Evolutionary conservation across 2,329 filamentous ascomycete species (phyloP).

Genomic region (Aspergillus sp.): DNA sequence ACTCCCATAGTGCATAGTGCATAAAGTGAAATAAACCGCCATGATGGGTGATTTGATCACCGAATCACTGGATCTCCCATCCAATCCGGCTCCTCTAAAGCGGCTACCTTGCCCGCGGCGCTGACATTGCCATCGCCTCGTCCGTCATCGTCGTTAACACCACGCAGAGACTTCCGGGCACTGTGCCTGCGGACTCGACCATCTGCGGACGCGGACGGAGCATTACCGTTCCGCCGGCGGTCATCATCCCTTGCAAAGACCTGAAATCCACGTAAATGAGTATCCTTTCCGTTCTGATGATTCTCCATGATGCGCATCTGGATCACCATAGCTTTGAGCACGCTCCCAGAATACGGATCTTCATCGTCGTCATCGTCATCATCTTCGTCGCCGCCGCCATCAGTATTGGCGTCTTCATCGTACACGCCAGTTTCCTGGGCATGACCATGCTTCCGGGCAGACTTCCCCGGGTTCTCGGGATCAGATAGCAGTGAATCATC

Average conservation of each 20-base stretch:
- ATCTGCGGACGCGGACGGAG: slow-evolving; percentile 35
- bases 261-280: slow-evolving; percentile 91
- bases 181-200: slow-evolving; percentile 29
- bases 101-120: slow-evolving; percentile 27
- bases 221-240: slow-evolving; percentile 30
- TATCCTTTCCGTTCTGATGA: slow-evolving; percentile 98
- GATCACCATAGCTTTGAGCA: slow-evolving; percentile 82
- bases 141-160: slow-evolving; percentile 22
- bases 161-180: slow-evolving; percentile 30
- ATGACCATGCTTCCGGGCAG: slow-evolving; percentile 19
- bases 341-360: slow-evolving; percentile 60
- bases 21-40: neutral
- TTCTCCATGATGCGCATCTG: slow-evolving; percentile 93
- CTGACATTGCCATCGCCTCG: slow-evolving; percentile 23
- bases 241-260: slow-evolving; percentile 63
- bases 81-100: slow-evolving; percentile 48
- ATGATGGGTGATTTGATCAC: slow-evolving; percentile 19
- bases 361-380: slow-evolving; percentile 25
- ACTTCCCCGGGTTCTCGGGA: slow-evolving; percentile 9
- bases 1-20: neutral
- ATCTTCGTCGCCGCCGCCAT: slow-evolving; percentile 25
- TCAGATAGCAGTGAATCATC: slow-evolving; percentile 18
- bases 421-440: slow-evolving; percentile 28
- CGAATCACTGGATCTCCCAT: slow-evolving; percentile 51
- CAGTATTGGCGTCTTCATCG: slow-evolving; percentile 28